Base-by-base conservation (phyloP, 257 asterid genomes). In the Marsdenia floribunda region DNA sequence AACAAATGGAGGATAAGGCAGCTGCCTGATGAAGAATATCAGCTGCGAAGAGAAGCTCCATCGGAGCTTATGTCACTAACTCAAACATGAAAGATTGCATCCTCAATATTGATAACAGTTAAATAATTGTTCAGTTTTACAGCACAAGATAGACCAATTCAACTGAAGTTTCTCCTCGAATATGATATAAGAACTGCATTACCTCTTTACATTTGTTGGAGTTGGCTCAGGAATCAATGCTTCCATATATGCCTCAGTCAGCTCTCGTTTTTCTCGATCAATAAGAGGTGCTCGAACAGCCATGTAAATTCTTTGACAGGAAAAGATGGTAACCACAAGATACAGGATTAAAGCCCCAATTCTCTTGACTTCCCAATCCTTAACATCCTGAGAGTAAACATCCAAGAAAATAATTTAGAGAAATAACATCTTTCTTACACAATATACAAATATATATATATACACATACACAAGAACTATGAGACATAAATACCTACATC, bases 181-280 rank as follows among this genome's bases (percentile, higher is more conserved):
- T 7, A 70, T 47, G 72, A 49, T 10, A 75, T 57, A 49, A 76
- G 70, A 79, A 78, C 65, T 40, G 42, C 37, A 89, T 86, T 78
- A 92, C 99, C 79, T 89, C 79, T 82, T 88, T 71, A 95, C 82
- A 80, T 95, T 95, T 53, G 87, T 80, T 12, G 98, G 92, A 73
- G 96, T 88, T 22, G 99, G 99, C 85, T 89, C 99, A 58, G 99
- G 99, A 78, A 92, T 87, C 72, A 95, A 82, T 21, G 97, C 96
- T 61, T 95, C 99, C 99, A 95, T 95, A 77, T 87, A 95, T 22
- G 96, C 96, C 88, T 95, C 98, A 13, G 94, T 76, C 82, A 95
- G 73, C 68, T 95, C 91, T 75, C 78, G 88, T 76, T 83, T 87
- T 75, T 95, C 94, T 70, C 91, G 90, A 78, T 83, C 89, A 68